Evolutionary conservation across 2,329 filamentous ascomycete species (phyloP), one percentile per base, ranked within the genome.

Genomic region (Xylaria sp.): DNA sequence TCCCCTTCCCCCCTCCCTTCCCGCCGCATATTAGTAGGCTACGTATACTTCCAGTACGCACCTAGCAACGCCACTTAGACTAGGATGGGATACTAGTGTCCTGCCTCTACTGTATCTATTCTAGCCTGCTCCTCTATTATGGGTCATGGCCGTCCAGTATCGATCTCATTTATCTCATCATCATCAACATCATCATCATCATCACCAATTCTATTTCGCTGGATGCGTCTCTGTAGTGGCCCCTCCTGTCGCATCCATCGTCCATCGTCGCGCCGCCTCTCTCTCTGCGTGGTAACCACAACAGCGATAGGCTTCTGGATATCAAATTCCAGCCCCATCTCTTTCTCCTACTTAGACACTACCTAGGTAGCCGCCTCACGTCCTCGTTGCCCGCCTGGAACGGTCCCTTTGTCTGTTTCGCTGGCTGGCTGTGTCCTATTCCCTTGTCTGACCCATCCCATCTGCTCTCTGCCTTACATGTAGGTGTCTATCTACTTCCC

Each of bases 81-180:
- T 10, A 37, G 34, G 34, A 37, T 37, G 8, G 34, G 34, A 37
- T 37, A 1, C 34, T 37, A 37, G 34, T 37, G 34, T 37, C 34
- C 10, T 9, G 34, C 34, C 34, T 37, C 34, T 10, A 37, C 8
- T 9, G 8, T 8, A 10, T 37, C 34, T 37, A 37, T 37, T 46
- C 55, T 67, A 48, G 64, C 56, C 55, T 61, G 28, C 34, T 66
- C 59, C 67, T 52, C 51, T 61, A 65, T 59, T 66, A 69, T 64
- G 62, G 67, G 62, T 66, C 61, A 57, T 44, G 25, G 23, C 54
- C 61, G 60, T 65, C 63, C 46, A 65, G 44, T 64, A 55, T 58
- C 67, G 54, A 70, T 57, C 60, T 70, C 61, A 67, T 67, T 46
- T 57, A 61, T 65, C 69, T 67, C 59, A 54, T 44, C 61, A 60